Evolutionary conservation across 2,329 filamentous ascomycete species (phyloP), one percentile per base, ranked within the genome.

Genomic region (Diaporthe destruens): DNA sequence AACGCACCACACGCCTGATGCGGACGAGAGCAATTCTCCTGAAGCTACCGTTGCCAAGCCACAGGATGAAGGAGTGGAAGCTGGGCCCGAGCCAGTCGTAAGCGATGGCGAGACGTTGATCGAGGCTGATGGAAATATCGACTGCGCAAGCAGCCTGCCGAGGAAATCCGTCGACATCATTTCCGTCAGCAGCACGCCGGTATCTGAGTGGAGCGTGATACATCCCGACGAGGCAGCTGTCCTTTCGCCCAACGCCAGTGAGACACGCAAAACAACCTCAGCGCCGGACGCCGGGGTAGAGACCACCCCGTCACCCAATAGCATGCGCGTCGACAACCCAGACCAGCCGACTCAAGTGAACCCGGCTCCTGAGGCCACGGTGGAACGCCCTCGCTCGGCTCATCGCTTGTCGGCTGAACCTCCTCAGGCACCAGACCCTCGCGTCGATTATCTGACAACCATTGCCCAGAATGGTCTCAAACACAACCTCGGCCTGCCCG

Each of bases 401-500:
- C 36, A n/a, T 12, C 23, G 20, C 6, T 16, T 20, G 18, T 42
- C n/a, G n/a, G 23, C 56, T 29, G 56, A 44, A 44, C 56, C 56
- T 44, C 0, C 36, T 59, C n/a, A 20, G 11, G 56, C 12, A 59
- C 12, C 36, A 6, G 56, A 59, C 42, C 7, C 8, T 59, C 36
- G 36, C 29, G 36, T 36, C 44, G 56, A 29, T 44, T 59, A 44
- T 61, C n/a, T 61, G 39, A 39, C 57, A 32, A 14, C 9, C 1
- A 14, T 47, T 32, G 57, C 57, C 16, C 57, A 61, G 39, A 47
- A 61, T 47, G 57, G 57, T 61, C 39, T 61, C 23, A 47, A 61
- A 32, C 23, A 61, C 23, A 61, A 61, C 1, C 23, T 14, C 57
- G 57, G 14, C n/a, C 57, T 32, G 39, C 32, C 57, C 57, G 23